A percentile compares a stretch with the other conserved stretches of the same genome.
Conservation (phyloP, 1,284 basidiomycete genomes). For the Tilletia indica region DNA sequence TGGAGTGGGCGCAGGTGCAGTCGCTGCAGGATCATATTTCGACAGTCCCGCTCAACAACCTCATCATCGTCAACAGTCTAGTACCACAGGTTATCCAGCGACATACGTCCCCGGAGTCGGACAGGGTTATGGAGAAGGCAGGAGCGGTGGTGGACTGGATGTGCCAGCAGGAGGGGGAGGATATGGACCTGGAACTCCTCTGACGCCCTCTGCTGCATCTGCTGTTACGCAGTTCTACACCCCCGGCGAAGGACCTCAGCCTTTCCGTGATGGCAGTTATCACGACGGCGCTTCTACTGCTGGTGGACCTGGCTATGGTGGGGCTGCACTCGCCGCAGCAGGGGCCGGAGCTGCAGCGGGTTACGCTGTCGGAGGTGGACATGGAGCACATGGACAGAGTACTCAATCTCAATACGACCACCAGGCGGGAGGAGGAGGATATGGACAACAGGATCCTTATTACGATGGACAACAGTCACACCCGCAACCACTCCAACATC, state of each 20-base stretch:
- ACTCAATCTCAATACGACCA: neutral
- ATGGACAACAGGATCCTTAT: no score
- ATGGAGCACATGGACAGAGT: neutral
- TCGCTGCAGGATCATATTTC: neutral
- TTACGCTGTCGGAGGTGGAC: neutral
- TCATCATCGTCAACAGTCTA: conserved; percentile 15
- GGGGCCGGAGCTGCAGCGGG: neutral
- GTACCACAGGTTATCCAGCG: neutral
- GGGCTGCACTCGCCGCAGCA: neutral
- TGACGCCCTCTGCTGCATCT: neutral
- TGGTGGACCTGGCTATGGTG: neutral
- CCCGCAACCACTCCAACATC: neutral
- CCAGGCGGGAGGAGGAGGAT: no score
- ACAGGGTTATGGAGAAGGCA: conserved; percentile 35
- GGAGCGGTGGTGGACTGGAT: neutral
- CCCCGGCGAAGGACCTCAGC: conserved; percentile 42
- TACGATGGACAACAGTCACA: neutral
- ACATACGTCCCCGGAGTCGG: conserved; percentile 37
- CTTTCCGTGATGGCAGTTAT: conserved; percentile 33
- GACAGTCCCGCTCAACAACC: neutral
- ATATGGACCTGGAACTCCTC: neutral
- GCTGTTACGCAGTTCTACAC: conserved; percentile 28
- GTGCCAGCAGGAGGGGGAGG: conserved; percentile 4
- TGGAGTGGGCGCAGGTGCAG: conserved; percentile 3
- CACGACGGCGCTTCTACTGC: neutral